Conservation (phyloP, 2,329 filamentous ascomycete species). For the Venturia oleaginea region DNA sequence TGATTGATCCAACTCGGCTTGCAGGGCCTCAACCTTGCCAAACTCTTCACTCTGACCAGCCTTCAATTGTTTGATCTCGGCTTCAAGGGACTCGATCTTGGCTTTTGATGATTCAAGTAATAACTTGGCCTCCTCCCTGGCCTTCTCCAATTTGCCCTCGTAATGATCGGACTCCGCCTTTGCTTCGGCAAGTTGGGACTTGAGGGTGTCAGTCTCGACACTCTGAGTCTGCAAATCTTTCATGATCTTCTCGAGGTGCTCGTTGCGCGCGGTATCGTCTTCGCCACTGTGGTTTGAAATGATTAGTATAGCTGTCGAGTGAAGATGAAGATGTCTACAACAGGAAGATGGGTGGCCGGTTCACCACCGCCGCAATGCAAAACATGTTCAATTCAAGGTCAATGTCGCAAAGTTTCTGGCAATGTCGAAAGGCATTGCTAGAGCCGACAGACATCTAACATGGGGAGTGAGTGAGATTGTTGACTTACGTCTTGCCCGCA, state of each 20-base stretch:
- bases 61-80: not conserved
- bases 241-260: conserved; percentile 9
- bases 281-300: not conserved
- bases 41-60: not conserved
- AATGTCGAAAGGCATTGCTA: not conserved
- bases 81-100: not conserved
- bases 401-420: not conserved
- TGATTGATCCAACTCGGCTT: not conserved
- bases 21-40: not conserved
- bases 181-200: not conserved
- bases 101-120: not conserved
- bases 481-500: not conserved
- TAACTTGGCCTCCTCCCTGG: not conserved
- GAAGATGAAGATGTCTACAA: not conserved
- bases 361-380: not conserved
- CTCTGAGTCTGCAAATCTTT: not conserved
- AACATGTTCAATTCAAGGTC: not conserved
- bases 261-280: not conserved
- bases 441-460: not conserved
- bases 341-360: not conserved
- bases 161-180: conserved; percentile 4
- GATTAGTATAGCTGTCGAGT: not conserved
- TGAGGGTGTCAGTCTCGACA: not conserved
- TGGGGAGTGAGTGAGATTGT: not conserved
- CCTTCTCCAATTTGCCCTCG: not conserved